phyloP scores from a whole-genome alignment of 805 yeast genomes.

The Cephaloascus albidus region DNA sequence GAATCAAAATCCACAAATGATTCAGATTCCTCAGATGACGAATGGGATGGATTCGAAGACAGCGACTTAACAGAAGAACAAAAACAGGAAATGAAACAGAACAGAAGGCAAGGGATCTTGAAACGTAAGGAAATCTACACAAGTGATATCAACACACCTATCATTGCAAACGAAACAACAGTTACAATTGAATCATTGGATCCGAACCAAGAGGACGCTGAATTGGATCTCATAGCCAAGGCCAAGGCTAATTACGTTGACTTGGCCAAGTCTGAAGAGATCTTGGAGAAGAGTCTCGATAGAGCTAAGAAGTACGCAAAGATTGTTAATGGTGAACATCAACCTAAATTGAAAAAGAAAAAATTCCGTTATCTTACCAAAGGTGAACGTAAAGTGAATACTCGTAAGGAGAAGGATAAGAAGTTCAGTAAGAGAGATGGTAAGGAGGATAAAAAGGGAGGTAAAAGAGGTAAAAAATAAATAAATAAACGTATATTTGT shows the following conservation, averaged over 20 bases:
- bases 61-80: slow-evolving; percentile 9
- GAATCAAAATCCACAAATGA: slow-evolving; percentile 9
- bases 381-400: slow-evolving; percentile 58
- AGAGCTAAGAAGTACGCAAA: slow-evolving; percentile 81
- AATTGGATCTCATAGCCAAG: slow-evolving; percentile 25
- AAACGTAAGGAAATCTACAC: slow-evolving; percentile 34
- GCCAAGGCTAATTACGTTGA: slow-evolving; percentile 69
- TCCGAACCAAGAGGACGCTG: slow-evolving; percentile 36
- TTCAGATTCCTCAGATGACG: slow-evolving; percentile 10
- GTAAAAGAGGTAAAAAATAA: not conserved
- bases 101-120: slow-evolving; percentile 26
- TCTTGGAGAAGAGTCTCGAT: slow-evolving; percentile 63
- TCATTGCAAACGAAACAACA: slow-evolving; percentile 24
- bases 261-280: slow-evolving; percentile 54
- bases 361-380: slow-evolving; percentile 86
- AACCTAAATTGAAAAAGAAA: slow-evolving; percentile 48
- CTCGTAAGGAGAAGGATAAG: slow-evolving; percentile 29
- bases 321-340: slow-evolving; percentile 41
- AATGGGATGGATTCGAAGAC: slow-evolving; percentile 34
- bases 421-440: slow-evolving; percentile 10
- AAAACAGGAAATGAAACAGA: slow-evolving; percentile 6
- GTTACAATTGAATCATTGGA: slow-evolving; percentile 51
- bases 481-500: no score
- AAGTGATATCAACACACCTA: slow-evolving; percentile 18
- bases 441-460: not conserved